Conservation (phyloP, 345 rosid genomes). For the Nasturtium officinale region DNA sequence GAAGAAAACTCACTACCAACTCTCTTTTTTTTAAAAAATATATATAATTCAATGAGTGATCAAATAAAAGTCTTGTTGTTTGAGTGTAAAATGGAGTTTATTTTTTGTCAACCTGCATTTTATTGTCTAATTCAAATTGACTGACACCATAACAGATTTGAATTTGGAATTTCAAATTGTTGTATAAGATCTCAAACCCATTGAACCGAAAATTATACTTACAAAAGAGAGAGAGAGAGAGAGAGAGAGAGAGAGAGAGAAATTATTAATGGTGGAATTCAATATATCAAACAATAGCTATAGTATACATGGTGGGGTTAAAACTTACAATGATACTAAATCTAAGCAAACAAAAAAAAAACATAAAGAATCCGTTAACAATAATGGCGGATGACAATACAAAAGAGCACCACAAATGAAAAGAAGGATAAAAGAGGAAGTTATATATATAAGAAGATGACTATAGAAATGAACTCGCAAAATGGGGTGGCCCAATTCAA, state of each 20-base stretch:
- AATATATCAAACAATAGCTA: background rate
- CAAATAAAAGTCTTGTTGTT: background rate
- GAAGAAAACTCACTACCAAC: background rate
- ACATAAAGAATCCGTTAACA: conserved; percentile 1
- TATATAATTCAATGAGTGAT: too few species aligned
- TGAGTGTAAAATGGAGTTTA: background rate
- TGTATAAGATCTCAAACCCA: background rate
- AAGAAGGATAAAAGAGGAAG: background rate
- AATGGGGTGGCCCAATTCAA: conserved; percentile 44
- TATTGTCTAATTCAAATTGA: background rate
- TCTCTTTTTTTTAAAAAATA: background rate
- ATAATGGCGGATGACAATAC: conserved; percentile 15
- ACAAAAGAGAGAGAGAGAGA: background rate
- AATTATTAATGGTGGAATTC: background rate
- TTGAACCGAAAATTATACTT: background rate
- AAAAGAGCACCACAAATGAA: conserved; percentile 31
- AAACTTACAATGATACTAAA: conserved; percentile 14
- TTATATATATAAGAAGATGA: conserved; percentile 4
- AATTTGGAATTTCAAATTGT: background rate
- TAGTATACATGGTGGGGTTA: conserved; percentile 10
- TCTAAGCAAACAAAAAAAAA: background rate
- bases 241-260: background rate
- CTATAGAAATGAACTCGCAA: conserved; percentile 16
- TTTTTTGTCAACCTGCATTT: background rate
- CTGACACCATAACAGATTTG: background rate